Conservation (phyloP, 352 stramenopile species). For the Phytophthora sp. region DNA sequence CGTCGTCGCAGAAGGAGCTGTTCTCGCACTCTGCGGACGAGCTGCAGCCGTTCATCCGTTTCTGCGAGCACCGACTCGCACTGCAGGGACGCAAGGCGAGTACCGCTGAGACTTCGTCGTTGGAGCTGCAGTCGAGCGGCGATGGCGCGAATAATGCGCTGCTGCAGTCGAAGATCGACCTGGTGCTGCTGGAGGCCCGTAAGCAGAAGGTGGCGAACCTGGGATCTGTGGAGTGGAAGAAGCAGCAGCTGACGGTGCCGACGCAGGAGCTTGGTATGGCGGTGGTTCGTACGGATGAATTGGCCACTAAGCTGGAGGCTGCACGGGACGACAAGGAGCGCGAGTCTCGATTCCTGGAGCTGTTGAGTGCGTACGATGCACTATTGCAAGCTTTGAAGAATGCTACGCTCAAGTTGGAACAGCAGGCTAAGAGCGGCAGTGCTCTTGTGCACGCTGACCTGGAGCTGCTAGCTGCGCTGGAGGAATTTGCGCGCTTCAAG, state of each 20-base stretch:
- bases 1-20: constrained; percentile 81
- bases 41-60: constrained; percentile 85
- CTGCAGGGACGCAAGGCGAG: constrained; percentile 60
- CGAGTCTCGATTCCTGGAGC: constrained; percentile 68
- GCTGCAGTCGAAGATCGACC: constrained; percentile 86
- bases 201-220: constrained; percentile 88
- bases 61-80: constrained; percentile 81
- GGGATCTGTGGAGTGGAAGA: constrained; percentile 83
- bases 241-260: constrained; percentile 72
- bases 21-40: constrained; percentile 74
- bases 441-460: constrained; percentile 78
- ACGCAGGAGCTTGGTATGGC: constrained; percentile 76
- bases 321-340: constrained; percentile 67
- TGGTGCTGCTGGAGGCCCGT: constrained; percentile 80
- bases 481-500: constrained; percentile 77
- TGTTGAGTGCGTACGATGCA: constrained; percentile 77
- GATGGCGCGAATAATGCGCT: constrained; percentile 76
- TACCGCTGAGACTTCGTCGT: constrained; percentile 34
- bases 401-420: constrained; percentile 65
- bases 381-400: constrained; percentile 73
- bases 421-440: constrained; percentile 80
- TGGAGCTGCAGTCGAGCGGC: constrained; percentile 65
- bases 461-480: constrained; percentile 63
- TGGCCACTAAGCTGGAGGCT: constrained; percentile 67
- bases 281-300: constrained; percentile 76